Conservation (phyloP, 1,284 basidiomycete species). For the Tetrapyrgos nigripes region DNA sequence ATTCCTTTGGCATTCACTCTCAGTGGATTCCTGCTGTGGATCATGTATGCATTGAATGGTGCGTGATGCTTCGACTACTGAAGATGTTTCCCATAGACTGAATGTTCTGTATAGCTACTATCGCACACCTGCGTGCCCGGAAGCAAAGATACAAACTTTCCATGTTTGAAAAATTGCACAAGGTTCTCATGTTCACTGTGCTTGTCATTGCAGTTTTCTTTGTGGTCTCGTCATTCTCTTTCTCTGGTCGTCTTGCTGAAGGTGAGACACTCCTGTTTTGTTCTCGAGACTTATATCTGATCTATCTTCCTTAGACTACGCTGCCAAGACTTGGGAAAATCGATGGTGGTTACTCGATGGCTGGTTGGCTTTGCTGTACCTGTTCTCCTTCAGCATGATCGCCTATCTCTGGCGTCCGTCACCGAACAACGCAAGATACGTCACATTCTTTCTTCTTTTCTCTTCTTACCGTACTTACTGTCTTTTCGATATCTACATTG, state of each 20-base stretch:
- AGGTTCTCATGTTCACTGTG: conserved; percentile 87
- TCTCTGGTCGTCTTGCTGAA: conserved; percentile 90
- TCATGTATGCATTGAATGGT: conserved; percentile 90
- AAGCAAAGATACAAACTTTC: conserved; percentile 89
- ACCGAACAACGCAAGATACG: conserved; percentile 89
- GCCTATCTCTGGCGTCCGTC: conserved; percentile 96
- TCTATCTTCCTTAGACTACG: conserved; percentile 69
- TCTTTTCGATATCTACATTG: conserved; percentile 55
- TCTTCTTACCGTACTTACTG: conserved; percentile 29
- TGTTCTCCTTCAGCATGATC: conserved; percentile 82
- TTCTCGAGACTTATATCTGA: conserved; percentile 3
- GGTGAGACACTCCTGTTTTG: conserved; percentile 49
- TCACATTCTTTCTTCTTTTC: conserved; percentile 25
- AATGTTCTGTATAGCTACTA: conserved; percentile 74
- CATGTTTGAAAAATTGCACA: conserved; percentile 88
- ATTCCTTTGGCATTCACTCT: conserved; percentile 94
- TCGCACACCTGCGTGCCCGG: conserved; percentile 80
- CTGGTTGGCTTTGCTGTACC: conserved; percentile 89
- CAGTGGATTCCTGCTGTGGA: conserved; percentile 96
- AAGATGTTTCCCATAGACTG: too few species aligned
- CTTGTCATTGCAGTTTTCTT: conserved; percentile 90
- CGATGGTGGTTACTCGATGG: conserved; percentile 98
- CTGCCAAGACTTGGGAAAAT: conserved; percentile 91
- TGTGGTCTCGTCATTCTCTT: conserved; percentile 89
- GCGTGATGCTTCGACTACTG: conserved; percentile 26